Conservation (phyloP, 768 basidiomycete genomes). For the Suillus paluster region DNA sequence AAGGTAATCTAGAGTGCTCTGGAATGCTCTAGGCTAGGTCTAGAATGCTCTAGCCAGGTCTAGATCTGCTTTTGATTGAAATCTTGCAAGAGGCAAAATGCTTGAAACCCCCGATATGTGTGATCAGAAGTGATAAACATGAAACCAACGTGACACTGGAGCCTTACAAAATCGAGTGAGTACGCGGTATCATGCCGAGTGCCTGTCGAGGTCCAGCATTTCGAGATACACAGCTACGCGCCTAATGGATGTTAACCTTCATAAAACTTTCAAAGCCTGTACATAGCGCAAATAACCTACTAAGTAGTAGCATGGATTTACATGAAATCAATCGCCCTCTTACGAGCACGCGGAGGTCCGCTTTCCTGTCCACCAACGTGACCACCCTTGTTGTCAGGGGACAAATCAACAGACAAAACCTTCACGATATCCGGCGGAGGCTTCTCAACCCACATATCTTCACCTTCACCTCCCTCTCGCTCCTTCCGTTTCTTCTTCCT, state of each 20-base stretch:
- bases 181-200: too few relatives aligned
- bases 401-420: slow-evolving; percentile 27
- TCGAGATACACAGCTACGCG: background rate
- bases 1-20: too few relatives aligned
- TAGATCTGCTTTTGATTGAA: too few relatives aligned
- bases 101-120: too few relatives aligned
- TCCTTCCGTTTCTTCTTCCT: slow-evolving; percentile 52
- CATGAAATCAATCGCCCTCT: slow-evolving; percentile 79
- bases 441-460: slow-evolving; percentile 74
- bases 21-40: too few relatives aligned
- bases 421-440: slow-evolving; percentile 55
- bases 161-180: too few relatives aligned
- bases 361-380: slow-evolving; percentile 19
- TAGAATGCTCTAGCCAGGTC: too few relatives aligned
- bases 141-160: too few relatives aligned
- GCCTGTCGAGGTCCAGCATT: too few relatives aligned
- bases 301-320: slow-evolving; percentile 36
- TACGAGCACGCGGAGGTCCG: slow-evolving; percentile 49
- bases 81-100: too few relatives aligned
- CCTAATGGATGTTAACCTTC: background rate
- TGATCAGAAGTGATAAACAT: too few relatives aligned
- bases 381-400: slow-evolving; percentile 18
- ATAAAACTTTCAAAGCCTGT: background rate
- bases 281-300: background rate
- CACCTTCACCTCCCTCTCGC: slow-evolving; percentile 46